These are phyloP conservation scores for Guadua angustifolia DNA, from an alignment of 176 grass and related monocot genomes.

Conservation along the genomic window DNA sequence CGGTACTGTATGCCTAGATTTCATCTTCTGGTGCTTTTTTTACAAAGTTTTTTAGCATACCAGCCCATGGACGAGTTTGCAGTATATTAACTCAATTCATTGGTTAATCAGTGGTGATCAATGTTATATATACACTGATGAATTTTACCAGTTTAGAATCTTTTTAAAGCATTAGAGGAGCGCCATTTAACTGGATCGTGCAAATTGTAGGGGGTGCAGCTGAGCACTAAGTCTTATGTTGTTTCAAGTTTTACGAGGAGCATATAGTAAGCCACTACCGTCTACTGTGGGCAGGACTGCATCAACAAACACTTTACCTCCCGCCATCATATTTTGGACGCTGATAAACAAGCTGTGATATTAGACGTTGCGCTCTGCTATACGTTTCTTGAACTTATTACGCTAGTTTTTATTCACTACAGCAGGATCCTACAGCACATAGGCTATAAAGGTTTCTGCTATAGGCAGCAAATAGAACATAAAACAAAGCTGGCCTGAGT, in stretches of 20 bases:
- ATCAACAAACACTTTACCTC: background rate
- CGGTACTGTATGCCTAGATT: background rate
- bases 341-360: background rate
- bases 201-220: background rate
- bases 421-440: background rate
- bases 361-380: background rate
- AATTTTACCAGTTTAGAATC: background rate
- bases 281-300: background rate
- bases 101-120: background rate
- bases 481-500: background rate
- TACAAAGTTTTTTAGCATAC: background rate
- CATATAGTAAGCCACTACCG: background rate
- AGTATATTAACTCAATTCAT: background rate
- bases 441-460: background rate
- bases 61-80: background rate
- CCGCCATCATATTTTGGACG: background rate
- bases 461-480: background rate
- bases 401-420: background rate
- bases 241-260: background rate
- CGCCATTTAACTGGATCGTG: background rate
- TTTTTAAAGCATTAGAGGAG: background rate
- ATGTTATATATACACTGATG: background rate
- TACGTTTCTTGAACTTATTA: constrained; percentile 40
- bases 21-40: background rate
- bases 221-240: background rate